Evolutionary conservation across 257 asterid genomes (phyloP).

Genomic region (Solanum ahanhuiri): DNA sequence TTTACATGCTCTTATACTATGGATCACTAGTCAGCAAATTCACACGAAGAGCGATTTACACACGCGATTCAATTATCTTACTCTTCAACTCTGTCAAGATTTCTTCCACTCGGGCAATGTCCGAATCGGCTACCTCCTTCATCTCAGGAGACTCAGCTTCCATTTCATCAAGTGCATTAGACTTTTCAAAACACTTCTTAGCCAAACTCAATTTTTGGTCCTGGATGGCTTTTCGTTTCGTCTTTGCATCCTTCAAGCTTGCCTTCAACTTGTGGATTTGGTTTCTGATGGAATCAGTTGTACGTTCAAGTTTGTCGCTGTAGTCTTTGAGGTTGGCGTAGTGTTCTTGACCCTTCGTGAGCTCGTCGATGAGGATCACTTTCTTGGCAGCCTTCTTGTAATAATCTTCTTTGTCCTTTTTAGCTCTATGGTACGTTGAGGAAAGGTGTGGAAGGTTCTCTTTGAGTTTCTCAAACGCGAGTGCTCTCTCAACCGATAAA

Average conservation of each 20-base stretch:
- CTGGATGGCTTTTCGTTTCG: not conserved
- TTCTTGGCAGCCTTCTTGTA: slow-evolving; percentile 2
- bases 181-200: not conserved
- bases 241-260: slow-evolving; percentile 2
- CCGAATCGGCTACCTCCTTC: not conserved
- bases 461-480: not conserved
- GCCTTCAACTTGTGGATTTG: not conserved
- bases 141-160: not conserved
- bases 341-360: not conserved
- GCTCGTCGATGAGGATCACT: not conserved
- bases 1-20: not conserved
- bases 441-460: not conserved
- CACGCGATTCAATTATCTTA: not conserved
- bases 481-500: not conserved
- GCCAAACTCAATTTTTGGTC: slow-evolving; percentile 1
- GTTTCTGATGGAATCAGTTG: not conserved
- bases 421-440: not conserved
- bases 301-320: not conserved
- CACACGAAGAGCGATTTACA: not conserved
- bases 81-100: not conserved
- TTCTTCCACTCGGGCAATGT: not conserved
- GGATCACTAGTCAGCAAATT: not conserved
- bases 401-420: not conserved
- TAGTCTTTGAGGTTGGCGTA: not conserved
- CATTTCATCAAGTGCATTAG: not conserved